Conservation (phyloP, 495 filamentous ascomycete species). For the Tuber calosporum region DNA sequence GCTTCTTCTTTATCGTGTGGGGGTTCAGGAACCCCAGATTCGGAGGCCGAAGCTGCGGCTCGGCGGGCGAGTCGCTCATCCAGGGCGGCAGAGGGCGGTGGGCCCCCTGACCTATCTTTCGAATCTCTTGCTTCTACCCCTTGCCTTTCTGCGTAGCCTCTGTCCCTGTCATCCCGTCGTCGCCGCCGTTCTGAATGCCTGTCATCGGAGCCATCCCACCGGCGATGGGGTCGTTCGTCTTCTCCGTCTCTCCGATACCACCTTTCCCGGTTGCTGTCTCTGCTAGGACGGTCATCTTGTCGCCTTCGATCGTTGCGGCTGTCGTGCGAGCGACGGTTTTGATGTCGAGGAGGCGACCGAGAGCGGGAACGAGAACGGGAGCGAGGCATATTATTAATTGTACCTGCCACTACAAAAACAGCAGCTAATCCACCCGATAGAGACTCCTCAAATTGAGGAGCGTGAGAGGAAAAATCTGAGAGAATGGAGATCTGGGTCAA, state of each 20-base stretch:
- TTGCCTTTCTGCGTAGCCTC: not conserved
- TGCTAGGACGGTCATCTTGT: not conserved
- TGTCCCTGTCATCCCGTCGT: not conserved
- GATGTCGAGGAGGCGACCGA: not conserved
- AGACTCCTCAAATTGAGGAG: not conserved
- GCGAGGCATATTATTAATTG: not conserved
- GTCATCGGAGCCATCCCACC: not conserved
- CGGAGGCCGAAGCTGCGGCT: not conserved
- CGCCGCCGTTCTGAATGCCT: not conserved
- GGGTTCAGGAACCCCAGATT: not conserved
- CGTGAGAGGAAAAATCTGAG: not conserved
- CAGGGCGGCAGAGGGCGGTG: not conserved
- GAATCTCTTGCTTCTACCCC: not conserved
- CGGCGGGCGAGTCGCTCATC: not conserved
- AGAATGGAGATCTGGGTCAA: not conserved
- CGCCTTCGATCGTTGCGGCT: not conserved
- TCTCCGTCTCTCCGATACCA: slow-evolving; percentile 2
- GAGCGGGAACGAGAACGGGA: not conserved
- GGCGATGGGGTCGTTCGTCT: not conserved
- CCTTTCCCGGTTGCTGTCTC: slow-evolving; percentile 8
- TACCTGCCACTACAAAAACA: not conserved
- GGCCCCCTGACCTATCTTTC: not conserved
- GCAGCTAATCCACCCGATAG: not conserved
- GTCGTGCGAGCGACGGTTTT: not conserved
- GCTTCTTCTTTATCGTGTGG: slow-evolving; percentile 70